phyloP scores from a whole-genome alignment of 2,329 filamentous ascomycete genomes.

The Aspergillus versicolor region DNA sequence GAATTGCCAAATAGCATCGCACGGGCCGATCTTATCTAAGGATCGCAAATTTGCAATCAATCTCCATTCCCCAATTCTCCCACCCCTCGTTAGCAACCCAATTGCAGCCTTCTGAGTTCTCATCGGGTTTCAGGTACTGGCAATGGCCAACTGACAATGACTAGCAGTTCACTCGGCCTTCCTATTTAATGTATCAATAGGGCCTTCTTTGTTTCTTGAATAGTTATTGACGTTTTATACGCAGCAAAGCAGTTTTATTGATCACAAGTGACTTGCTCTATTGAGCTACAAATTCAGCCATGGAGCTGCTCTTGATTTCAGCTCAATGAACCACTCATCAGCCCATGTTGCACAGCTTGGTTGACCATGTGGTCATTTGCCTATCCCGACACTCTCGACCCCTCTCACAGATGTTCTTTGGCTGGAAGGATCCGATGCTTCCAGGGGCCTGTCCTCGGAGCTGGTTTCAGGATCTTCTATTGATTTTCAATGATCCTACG shows the following conservation, averaged over 20 bases:
- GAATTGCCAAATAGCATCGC: constrained; percentile 11
- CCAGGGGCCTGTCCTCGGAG: neutral
- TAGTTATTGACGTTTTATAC: constrained; percentile 7
- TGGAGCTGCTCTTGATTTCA: neutral
- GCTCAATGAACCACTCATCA: neutral
- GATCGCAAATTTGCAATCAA: neutral
- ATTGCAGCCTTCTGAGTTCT: too few species aligned
- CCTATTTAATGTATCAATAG: constrained; percentile 14
- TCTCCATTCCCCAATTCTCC: neutral
- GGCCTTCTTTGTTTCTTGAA: neutral
- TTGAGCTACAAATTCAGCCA: constrained; percentile 2
- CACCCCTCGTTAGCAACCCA: neutral
- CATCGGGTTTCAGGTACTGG: neutral
- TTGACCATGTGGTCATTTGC: neutral
- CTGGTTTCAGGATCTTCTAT: neutral
- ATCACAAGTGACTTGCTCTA: neutral
- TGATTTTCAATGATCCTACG: neutral
- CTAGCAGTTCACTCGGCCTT: neutral
- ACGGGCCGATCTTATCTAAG: constrained; percentile 25
- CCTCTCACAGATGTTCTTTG: neutral
- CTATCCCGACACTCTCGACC: neutral
- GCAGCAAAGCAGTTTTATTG: constrained; percentile 1
- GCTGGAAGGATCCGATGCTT: neutral
- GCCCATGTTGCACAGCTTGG: neutral
- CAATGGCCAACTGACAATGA: too few species aligned